Base-by-base conservation (phyloP, 495 filamentous ascomycete genomes). In the Talaromyces adpressus region DNA sequence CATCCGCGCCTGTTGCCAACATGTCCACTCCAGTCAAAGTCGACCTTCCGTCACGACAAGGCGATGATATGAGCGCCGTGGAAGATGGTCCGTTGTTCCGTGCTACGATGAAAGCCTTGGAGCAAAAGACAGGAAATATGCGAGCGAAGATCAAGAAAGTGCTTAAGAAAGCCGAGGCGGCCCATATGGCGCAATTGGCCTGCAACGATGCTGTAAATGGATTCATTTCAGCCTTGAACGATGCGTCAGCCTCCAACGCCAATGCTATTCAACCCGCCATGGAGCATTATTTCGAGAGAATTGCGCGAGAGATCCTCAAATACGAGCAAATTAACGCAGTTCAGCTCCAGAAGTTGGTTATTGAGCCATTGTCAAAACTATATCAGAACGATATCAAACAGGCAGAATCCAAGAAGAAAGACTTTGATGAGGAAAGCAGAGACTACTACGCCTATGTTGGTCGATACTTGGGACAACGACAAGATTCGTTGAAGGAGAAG, bases 241-340 rank as follows among this genome's bases (percentile, higher is more conserved):
- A 98, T 66, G 91, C 91, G 3, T 92, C 93, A 5, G 86, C 86
- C 1, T 93, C 92, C 16, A 98, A 97, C 74, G 90, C 91, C 45
- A 93, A 96, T 69, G 94, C 94, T 1, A 93, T 99, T 22, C 90
- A 94, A 70, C 94, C 94, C 14, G 94, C 93, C 3, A 79, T 98
- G 53, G 94, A 99, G 57, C 93, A 99, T 71, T 99, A 99, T 69
- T 99, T 97, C 64, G 92, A 98, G 71, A 96, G 93, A 70, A 98
- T 95, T 64, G 93, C 92, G 11, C 87, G 87, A 56, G 92, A 97
- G 73, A 98, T 99, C 56, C 77, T 97, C 47, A 69, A 74, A 12
- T 98, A 96, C 64, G 93, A 98, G 75, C 84, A 84, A 65, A 86
- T 91, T 59, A 97, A 97, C 70, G 85, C 90, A 6, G 36, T 76